Evolutionary conservation across 495 filamentous ascomycete species (phyloP), one percentile per base, ranked within the genome.

Genomic region (Penicillium crystallinum): DNA sequence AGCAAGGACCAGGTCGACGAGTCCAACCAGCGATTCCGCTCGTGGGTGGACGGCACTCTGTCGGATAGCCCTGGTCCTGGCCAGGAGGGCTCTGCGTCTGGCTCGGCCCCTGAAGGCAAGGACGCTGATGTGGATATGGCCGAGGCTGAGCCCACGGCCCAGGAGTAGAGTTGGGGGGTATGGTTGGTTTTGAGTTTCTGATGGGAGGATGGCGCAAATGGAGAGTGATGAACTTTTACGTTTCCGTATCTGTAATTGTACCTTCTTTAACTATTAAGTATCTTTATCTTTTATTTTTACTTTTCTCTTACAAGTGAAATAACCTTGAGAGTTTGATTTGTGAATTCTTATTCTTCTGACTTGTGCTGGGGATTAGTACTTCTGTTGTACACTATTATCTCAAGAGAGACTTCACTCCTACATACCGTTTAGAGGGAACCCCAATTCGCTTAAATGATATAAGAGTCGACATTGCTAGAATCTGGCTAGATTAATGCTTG

Each of bases 1-100:
- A 83, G 77, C 65, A 82, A 82, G 49, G 86, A 87, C 42, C 78
- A 88, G 45, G 87, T 91, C 34, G 82, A 89, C 51, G 79, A 79
- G 54, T 76, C 74, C 17, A 89, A 89, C 53, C 74, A 81, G 54
- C 77, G 77, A 3, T 89, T 82, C 68, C 72, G 71, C 6, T 68
- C 67, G 5, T 75, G 70, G 71, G 46, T 77, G 43, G 65, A 69
- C 43, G 72, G 70, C 1, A 49, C 64, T 1, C 61, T 68, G 2
- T 49, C 63, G 10, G 59, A 66, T 2, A 55, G 27, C 11, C 53
- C 59, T 27, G 45, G 30, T 4, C 42, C 64, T 27, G 61, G 52
- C n/a, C 38, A 12, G 6, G 48, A 61, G 37, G 40, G 15, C 21
- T 42, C 46, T 38, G 52, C 54, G 4, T 51, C 46, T 10, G 59